A percentile compares a stretch with the other conserved stretches of the same genome.
These are phyloP conservation scores for Eleusine coracana DNA, from an alignment of 176 grass and related monocot species.

Conservation along the genomic window DNA sequence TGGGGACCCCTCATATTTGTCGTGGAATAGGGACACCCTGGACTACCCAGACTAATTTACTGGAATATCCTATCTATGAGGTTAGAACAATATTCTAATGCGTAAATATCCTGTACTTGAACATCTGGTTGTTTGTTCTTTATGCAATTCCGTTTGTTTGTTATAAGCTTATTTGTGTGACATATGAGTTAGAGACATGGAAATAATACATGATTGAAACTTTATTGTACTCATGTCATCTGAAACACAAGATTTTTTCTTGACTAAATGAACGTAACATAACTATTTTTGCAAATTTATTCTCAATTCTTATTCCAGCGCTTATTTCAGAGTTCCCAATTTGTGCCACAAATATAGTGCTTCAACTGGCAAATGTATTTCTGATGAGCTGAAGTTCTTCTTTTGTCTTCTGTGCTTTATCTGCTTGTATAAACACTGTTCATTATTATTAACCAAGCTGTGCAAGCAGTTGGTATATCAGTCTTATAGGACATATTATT, in stretches of 20 bases:
- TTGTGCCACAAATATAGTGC: constrained; percentile 13
- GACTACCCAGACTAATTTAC: constrained; percentile 40
- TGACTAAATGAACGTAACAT: constrained; percentile 12
- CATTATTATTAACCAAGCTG: too few species aligned
- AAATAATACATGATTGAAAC: constrained; percentile 10
- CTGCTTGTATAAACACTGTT: not conserved
- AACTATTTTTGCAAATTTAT: constrained; percentile 17
- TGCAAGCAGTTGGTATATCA: not conserved
- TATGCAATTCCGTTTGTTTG: constrained; percentile 12
- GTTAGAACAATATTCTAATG: constrained; percentile 26
- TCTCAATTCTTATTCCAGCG: constrained; percentile 8
- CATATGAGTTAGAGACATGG: not conserved
- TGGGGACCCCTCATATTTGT: constrained; percentile 82
- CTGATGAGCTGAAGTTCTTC: constrained; percentile 1
- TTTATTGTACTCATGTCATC: constrained; percentile 17
- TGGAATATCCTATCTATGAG: constrained; percentile 15
- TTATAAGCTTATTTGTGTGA: constrained; percentile 22
- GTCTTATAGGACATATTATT: constrained; percentile 2
- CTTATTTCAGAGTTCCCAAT: constrained; percentile 9
- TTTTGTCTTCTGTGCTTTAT: not conserved
- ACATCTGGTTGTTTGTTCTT: constrained; percentile 22
- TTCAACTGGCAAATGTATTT: constrained; percentile 13
- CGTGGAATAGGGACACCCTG: constrained; percentile 69
- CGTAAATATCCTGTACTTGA: constrained; percentile 33
- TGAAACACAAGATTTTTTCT: not conserved